Evolutionary conservation across 257 asterid species (phyloP), one percentile per base, ranked within the genome.

Genomic region (Thymus mandschuricus): DNA sequence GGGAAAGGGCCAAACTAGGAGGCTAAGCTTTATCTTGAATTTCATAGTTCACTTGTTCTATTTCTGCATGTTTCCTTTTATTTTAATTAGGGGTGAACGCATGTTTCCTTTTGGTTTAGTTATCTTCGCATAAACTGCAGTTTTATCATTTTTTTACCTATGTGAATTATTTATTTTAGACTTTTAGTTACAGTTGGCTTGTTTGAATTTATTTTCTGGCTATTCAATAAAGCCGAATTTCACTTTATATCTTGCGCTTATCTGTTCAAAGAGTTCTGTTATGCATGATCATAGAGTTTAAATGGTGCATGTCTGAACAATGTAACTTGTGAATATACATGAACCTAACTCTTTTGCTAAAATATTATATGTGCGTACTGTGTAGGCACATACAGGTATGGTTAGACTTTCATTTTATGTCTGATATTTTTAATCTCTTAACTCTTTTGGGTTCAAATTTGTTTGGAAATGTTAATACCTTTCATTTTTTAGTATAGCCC

Each of bases 321-420:
- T 15, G 10, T 63, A 66, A 33, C 44, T 65, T 66, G 60, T 59
- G 38, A 45, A 60, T 48, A 34, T 27, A 38, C 49, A 59, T 66
- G 64, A 21, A 58, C 59, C 57, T 21, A 35, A n/a, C 55, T 59
- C 2, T 49, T 57, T 55, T 4, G 40, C 5, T 3, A 35, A 35
- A 21, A 21, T 21, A 21, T 21, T 21, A 35, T 35, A 35, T 35
- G 5, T n/a, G 40, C 51, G 34, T 21, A 21, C 21, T 45, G 43
- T 52, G 12, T 65, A 8, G 28, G 29, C 6, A 44, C 49, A 44
- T 44, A 10, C n/a, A 45, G 50, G 1, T 45, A 45, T 3, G 10
- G 9, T 45, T 10, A 51, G 30, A 51, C 29, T 4, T 21, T 27
- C 38, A 29, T 27, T 65, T 1, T 35, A 35, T 51, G 3, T 49